Evolutionary conservation across 2,329 filamentous ascomycete species (phyloP).

Genomic region (Aureobasidium subglaciale): DNA sequence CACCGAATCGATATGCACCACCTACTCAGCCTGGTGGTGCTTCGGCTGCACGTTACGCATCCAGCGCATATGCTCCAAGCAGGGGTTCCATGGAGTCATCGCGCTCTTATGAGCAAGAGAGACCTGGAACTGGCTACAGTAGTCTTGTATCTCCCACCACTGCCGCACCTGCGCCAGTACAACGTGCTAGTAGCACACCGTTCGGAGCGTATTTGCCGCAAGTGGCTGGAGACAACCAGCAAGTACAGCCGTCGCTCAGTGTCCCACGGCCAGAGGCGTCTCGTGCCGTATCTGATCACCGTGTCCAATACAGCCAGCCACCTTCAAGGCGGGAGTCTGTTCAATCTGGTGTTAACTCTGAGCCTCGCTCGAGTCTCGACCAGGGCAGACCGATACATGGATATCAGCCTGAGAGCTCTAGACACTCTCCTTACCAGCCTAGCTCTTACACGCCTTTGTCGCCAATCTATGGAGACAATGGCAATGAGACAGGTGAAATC

Average conservation of each 20-base stretch:
- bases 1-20: slow-evolving; percentile 26
- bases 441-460: neutral
- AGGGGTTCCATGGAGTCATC: slow-evolving; percentile 12
- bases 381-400: slow-evolving; percentile 11
- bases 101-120: slow-evolving; percentile 15
- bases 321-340: slow-evolving; percentile 25
- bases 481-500: neutral
- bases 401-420: slow-evolving; percentile 15
- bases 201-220: slow-evolving; percentile 15
- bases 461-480: slow-evolving; percentile 1
- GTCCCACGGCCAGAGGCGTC: slow-evolving; percentile 24
- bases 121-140: slow-evolving; percentile 15
- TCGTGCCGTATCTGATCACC: slow-evolving; percentile 25
- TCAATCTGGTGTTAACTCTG: slow-evolving; percentile 16
- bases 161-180: slow-evolving; percentile 5
- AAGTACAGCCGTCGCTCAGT: slow-evolving; percentile 18
- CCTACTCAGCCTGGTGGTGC: slow-evolving; percentile 7
- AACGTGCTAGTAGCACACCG: slow-evolving; percentile 16
- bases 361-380: slow-evolving; percentile 12
- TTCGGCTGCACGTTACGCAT: slow-evolving; percentile 15
- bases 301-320: slow-evolving; percentile 22
- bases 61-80: slow-evolving; percentile 15
- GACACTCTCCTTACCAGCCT: slow-evolving; percentile 5
- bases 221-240: slow-evolving; percentile 14
- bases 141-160: slow-evolving; percentile 5